Conservation (phyloP, 345 rosid species). For the Moricandia arvensis region DNA sequence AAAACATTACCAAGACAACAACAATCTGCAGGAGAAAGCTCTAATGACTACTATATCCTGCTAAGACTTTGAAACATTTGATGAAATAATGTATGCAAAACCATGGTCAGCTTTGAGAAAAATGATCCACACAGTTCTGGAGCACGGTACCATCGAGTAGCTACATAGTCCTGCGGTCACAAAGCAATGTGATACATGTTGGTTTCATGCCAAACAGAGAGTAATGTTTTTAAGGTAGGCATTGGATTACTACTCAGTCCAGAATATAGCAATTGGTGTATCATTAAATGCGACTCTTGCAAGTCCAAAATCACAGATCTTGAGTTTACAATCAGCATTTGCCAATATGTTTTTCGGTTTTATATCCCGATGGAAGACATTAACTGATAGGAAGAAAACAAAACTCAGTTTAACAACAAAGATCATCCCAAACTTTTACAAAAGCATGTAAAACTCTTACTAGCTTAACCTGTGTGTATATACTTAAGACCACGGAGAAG, state of each 20-base stretch:
- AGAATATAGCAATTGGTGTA: slow-evolving; percentile 90
- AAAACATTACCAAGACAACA: not conserved
- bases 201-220: not conserved
- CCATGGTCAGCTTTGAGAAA: slow-evolving; percentile 74
- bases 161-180: slow-evolving; percentile 77
- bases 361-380: slow-evolving; percentile 90
- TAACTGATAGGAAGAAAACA: slow-evolving; percentile 41
- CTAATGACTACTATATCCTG: not conserved
- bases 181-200: not conserved
- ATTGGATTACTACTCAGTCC: slow-evolving; percentile 56
- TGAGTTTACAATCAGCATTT: slow-evolving; percentile 93
- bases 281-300: slow-evolving; percentile 95
- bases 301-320: slow-evolving; percentile 98
- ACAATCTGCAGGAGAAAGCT: not conserved
- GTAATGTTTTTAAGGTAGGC: not conserved
- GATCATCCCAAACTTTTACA: not conserved
- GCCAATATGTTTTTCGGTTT: slow-evolving; percentile 95
- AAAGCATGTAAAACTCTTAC: not conserved
- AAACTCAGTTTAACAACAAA: too few relatives aligned
- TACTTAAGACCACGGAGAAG: slow-evolving; percentile 93
- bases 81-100: not conserved
- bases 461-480: slow-evolving; percentile 79
- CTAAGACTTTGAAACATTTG: not conserved
- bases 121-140: slow-evolving; percentile 98
- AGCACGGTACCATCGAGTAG: slow-evolving; percentile 95